Percentiles rank a stretch among this genome's conserved stretches.
phyloP scores from a whole-genome alignment of 371 early-diverging fungal species.

The Apophysomyces elegans region DNA sequence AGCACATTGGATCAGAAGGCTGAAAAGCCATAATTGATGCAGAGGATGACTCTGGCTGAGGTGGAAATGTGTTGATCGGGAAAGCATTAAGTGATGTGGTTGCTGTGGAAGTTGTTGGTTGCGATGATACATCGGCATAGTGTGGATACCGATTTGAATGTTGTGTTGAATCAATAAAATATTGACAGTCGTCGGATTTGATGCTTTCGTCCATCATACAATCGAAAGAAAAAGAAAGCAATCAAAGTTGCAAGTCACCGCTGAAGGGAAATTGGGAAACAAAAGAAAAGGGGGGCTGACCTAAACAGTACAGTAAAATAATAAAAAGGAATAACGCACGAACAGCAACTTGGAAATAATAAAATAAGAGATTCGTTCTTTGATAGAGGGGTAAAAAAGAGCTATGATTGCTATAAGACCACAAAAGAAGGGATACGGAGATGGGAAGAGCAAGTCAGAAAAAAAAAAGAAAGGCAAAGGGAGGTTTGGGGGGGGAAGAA shows the following conservation, averaged over 20 bases:
- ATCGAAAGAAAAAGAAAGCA: slow-evolving; percentile 11
- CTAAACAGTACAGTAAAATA: background rate
- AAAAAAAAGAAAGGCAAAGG: slow-evolving; percentile 2
- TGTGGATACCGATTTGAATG: slow-evolving; percentile 4
- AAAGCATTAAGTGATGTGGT: slow-evolving; percentile 9
- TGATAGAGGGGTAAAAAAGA: too few species aligned
- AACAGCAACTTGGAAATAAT: too few species aligned
- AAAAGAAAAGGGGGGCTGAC: slow-evolving; percentile 1
- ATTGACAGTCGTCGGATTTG: slow-evolving; percentile 4
- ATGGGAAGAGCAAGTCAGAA: slow-evolving; percentile 5
- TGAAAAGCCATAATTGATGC: slow-evolving; percentile 1
- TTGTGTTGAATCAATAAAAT: slow-evolving; percentile 5
- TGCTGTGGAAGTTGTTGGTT: slow-evolving; percentile 4
- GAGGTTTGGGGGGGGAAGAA: background rate
- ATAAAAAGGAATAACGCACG: too few species aligned
- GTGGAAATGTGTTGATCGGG: slow-evolving; percentile 1
- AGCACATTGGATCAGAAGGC: slow-evolving; percentile 2
- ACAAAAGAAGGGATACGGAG: background rate
- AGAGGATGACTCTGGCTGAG: background rate
- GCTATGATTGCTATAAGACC: background rate
- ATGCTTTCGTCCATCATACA: background rate
- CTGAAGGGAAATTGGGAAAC: background rate
- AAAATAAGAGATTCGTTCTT: too few species aligned
- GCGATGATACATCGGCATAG: background rate
- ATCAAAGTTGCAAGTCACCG: slow-evolving; percentile 6